phyloP scores from a whole-genome alignment of 139 green algal species.

The Chlamydomonas schloesseri region DNA sequence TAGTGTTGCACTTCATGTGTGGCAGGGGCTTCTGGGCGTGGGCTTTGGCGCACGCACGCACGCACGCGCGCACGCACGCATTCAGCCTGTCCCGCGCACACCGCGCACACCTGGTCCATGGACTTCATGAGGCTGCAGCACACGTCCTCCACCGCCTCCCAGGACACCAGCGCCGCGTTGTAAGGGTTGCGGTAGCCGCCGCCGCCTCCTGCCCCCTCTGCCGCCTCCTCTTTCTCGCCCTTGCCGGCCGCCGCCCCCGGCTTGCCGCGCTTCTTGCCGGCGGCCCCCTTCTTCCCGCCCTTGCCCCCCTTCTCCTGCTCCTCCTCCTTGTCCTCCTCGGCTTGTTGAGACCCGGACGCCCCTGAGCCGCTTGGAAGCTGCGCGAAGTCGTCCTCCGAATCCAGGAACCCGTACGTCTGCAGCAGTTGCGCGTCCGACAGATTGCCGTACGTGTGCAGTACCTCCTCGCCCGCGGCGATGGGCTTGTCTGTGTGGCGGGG shows the following conservation, averaged over 20 bases:
- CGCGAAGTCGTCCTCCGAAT: constrained; percentile 38
- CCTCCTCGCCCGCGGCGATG: constrained; percentile 65
- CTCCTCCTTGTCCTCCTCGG: no score
- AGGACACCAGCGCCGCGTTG: constrained; percentile 59
- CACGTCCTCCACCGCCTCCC: constrained; percentile 28
- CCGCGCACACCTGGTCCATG: constrained; percentile 43
- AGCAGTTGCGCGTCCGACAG: constrained; percentile 79
- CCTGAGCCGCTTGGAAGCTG: background rate
- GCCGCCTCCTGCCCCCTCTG: background rate
- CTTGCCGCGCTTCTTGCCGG: constrained; percentile 15
- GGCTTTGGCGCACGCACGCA: no score
- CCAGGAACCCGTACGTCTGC: constrained; percentile 83
- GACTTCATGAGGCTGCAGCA: constrained; percentile 7
- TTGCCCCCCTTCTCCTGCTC: no score
- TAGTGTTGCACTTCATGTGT: no score
- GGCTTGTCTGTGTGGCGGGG: constrained; percentile 54
- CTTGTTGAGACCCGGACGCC: background rate
- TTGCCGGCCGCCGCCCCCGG: background rate
- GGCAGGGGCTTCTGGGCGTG: no score
- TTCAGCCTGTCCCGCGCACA: no score
- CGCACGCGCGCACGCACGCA: background rate
- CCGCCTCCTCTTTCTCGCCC: background rate
- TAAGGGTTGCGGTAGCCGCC: constrained; percentile 45
- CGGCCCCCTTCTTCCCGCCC: background rate
- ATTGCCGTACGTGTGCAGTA: constrained; percentile 82